Evolutionary conservation across 1,284 basidiomycete species (phyloP).

Genomic region (Ceratobasidium sp.): DNA sequence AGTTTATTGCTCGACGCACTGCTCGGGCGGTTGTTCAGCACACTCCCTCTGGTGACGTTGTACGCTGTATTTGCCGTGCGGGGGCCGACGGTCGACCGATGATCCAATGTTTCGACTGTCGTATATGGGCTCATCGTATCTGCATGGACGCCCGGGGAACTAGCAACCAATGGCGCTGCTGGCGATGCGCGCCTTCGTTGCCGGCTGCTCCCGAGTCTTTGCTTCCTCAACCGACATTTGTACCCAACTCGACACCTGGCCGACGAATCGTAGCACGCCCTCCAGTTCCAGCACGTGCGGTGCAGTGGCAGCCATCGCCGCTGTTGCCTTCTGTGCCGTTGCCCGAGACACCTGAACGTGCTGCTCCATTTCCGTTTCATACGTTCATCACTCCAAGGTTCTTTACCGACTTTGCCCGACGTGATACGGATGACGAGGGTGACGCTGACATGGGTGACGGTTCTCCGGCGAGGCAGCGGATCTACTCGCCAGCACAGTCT

Average conservation of each 20-base stretch:
- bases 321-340: conserved; percentile 31
- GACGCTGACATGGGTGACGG: conserved; percentile 43
- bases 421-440: conserved; percentile 41
- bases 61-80: conserved; percentile 72
- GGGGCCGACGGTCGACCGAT: conserved; percentile 75
- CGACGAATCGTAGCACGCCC: conserved; percentile 38
- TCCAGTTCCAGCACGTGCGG: conserved; percentile 22
- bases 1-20: conserved; percentile 46
- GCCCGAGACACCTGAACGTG: conserved; percentile 41
- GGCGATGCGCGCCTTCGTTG: conserved; percentile 40
- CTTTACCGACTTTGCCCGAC: conserved; percentile 41
- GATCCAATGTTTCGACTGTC: conserved; percentile 82
- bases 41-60: conserved; percentile 61
- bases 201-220: conserved; percentile 15
- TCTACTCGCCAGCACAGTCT: conserved; percentile 29
- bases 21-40: conserved; percentile 72
- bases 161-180: conserved; percentile 37
- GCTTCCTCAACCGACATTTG: conserved; percentile 41
- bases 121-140: conserved; percentile 80
- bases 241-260: conserved; percentile 37
- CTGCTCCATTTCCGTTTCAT: conserved; percentile 42
- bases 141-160: conserved; percentile 66
- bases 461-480: conserved; percentile 31
- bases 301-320: conserved; percentile 44
- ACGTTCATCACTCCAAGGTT: conserved; percentile 42